Base-by-base conservation (phyloP, 192 early-diverging fungal species). In the Thoreauomyces humboldtii region DNA sequence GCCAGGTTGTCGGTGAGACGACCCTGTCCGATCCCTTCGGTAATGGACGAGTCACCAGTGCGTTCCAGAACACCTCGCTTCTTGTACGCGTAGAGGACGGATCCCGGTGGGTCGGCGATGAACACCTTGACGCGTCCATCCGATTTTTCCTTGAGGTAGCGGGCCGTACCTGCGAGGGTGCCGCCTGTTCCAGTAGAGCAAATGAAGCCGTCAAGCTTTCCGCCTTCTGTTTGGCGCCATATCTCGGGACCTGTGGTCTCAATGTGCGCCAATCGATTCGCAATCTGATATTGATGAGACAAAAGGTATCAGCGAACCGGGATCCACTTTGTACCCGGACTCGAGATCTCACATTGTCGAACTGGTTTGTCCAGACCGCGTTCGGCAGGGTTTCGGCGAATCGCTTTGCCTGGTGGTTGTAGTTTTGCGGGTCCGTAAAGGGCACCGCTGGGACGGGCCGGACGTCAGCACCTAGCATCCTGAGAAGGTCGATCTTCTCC, bases 161-260 rank as follows among this genome's bases (percentile, higher is more conserved):
- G 69, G 15, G 89, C 82, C 29, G 85, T 85, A 25, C 95, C 95
- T 2, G 92, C 95, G 27, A 96, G 73, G 4, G 94, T 94, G 43
- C 95, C 95, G 21, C 89, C 95, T 0, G 92, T 98, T 12, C 95
- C 95, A 4, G 95, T 94, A 12, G 92, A 78, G 71, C 93, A 95
- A 0, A 88, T 90, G 61, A 98, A 98, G 11, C 86, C 95, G 74
- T 95, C 92, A 0, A 98, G 71, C 14, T 81, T 75, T 14, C 90
- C 89, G 9, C 50, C 59, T 6, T 82, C 74, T 2, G 91, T 63
- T 73, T 98, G 95, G 7, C 77, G 78, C 87, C 87, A 92, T 67
- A 98, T 96, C 71, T 98, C 95, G 0, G 95, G 95, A 0, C 94
- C 95, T 2, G 95, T 98, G 34, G 95, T 96, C 69, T 96, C 93